Evolutionary conservation across 2,329 filamentous ascomycete genomes (phyloP), one percentile per base, ranked within the genome.

Genomic region (Colletotrichum sp.): DNA sequence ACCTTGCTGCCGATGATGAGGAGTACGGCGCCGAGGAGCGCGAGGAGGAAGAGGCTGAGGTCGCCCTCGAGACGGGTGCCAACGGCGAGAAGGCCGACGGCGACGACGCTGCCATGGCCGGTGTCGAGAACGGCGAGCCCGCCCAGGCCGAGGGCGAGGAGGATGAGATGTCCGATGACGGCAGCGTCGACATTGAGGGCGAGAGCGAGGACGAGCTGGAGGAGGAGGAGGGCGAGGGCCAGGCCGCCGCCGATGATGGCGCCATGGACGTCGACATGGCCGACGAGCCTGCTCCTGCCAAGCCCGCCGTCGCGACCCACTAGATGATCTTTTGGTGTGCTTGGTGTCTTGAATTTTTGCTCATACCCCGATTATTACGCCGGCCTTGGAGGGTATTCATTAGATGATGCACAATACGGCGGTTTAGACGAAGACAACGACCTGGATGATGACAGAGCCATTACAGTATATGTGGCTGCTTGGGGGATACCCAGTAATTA

Each of bases 11-110:
- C 59, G 96, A 98, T 80, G 97, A 98, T 80, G 94, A 94, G 30
- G 92, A 94, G 79, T 99, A 99, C 82, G 97, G 96, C 77, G 95
- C 94, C 26, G 97, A 99, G 72, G 96, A 98, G 84, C 92, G 92
- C 18, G 95, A 95, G 64, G 93, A 93, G 68, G 93, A 93, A 69
- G 91, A 90, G 48, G 90, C 88, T 10, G 89, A 91, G 72, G 87
- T 85, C 32, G 82, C 87, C 28, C 87, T 89, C 76, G 90, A 89
- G 61, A 87, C 85, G 7, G 84, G 83, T 12, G 80, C 75, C 55
- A 87, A 81, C 32, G 89, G 88, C 73, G 86, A 85, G 61, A 82
- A 82, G 24, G 82, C 83, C 24, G 84, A 88, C 75, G 92, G 90
- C 60, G 93, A 94, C 74, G 94, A 96, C 79, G 89, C 91, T 7